Evolutionary conservation across 768 basidiomycete genomes (phyloP).

Genomic region (Russula ochroleuca): DNA sequence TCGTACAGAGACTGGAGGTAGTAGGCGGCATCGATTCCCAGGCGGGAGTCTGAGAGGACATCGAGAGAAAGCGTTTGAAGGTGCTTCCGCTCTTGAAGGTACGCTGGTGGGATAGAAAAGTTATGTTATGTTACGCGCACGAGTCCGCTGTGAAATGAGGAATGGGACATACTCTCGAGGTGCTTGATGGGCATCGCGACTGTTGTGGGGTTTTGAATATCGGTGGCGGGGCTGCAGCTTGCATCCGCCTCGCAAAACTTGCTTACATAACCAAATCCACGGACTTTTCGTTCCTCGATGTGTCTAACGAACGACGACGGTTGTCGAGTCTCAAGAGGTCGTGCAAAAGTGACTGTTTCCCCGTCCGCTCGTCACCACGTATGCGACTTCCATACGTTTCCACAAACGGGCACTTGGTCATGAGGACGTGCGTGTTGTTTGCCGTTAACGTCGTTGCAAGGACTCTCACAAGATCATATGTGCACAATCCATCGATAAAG

Average conservation of each 20-base stretch:
- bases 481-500: neutral
- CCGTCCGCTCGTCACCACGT: neutral
- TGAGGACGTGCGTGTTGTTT: neutral
- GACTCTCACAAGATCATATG: neutral
- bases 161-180: slow-evolving; percentile 60
- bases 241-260: neutral
- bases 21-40: slow-evolving; percentile 93
- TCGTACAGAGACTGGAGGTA: slow-evolving; percentile 81
- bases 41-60: slow-evolving; percentile 82
- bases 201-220: slow-evolving; percentile 9
- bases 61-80: slow-evolving; percentile 75
- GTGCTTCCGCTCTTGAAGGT: slow-evolving; percentile 85
- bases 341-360: neutral
- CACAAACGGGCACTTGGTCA: neutral
- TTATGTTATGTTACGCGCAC: neutral
- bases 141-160: neutral
- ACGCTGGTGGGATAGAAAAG: slow-evolving; percentile 45
- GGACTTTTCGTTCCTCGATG: neutral
- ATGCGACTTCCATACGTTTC: neutral
- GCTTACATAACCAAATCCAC: slow-evolving; percentile 13
- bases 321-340: neutral
- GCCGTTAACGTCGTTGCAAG: neutral
- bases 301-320: neutral
- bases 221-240: neutral
- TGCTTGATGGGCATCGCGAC: slow-evolving; percentile 73